A percentile compares a stretch with the other conserved stretches of the same genome.
phyloP scores from a whole-genome alignment of 2,329 filamentous ascomycete genomes.

The Cordyceps farinosa region DNA sequence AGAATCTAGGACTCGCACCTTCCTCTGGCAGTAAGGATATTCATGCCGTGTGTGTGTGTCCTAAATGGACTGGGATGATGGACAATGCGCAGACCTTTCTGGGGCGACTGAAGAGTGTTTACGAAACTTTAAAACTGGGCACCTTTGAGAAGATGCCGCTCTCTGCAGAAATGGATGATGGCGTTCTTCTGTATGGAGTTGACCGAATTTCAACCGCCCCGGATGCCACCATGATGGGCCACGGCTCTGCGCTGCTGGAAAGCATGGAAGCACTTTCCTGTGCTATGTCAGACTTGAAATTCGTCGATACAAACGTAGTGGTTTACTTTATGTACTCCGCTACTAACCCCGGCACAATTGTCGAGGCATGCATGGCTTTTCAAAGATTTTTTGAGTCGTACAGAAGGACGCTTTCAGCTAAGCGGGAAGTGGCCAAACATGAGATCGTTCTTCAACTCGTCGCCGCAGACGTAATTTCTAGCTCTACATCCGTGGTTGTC shows the following conservation, averaged over 20 bases:
- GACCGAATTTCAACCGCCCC: conserved; percentile 43
- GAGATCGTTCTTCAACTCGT: conserved; percentile 77
- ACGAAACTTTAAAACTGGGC: conserved; percentile 72
- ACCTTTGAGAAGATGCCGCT: conserved; percentile 53
- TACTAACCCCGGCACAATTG: conserved; percentile 55
- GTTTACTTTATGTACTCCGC: conserved; percentile 74
- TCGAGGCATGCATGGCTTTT: conserved; percentile 71
- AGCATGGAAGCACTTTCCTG: conserved; percentile 48
- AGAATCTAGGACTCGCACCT: conserved; percentile 71
- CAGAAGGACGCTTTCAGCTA: conserved; percentile 42
- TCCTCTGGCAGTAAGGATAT: conserved; percentile 69
- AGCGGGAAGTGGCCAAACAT: conserved; percentile 44
- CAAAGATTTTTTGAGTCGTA: conserved; percentile 64
- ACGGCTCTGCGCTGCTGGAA: conserved; percentile 45
- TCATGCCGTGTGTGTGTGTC: conserved; percentile 66
- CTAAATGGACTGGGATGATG: conserved; percentile 59
- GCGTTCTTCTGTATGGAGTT: conserved; percentile 48
- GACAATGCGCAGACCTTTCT: conserved; percentile 63
- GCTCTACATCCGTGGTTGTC: conserved; percentile 59
- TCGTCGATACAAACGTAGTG: conserved; percentile 60
- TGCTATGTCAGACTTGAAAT: conserved; percentile 40
- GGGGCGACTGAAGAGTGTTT: conserved; percentile 63
- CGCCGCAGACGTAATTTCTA: conserved; percentile 64
- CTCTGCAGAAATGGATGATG: conserved; percentile 36
- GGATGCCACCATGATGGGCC: conserved; percentile 38